Conservation (phyloP, 192 early-diverging fungal genomes). For the Backusella morwellensis region DNA sequence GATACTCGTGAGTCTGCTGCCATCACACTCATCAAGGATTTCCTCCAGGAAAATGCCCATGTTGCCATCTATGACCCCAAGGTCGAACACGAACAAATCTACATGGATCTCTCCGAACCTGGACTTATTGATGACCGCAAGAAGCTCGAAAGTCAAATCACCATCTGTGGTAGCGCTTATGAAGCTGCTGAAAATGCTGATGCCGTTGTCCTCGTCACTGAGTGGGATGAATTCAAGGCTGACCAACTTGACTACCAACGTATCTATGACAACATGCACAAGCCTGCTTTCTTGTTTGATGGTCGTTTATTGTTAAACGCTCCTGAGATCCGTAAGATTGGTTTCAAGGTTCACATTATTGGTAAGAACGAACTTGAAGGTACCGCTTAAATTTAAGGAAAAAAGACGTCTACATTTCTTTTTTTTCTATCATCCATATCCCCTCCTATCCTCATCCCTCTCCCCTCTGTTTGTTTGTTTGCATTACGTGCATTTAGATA, state of each 20-base stretch:
- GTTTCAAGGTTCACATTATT: slow-evolving; percentile 74
- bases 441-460: not conserved
- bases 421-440: not conserved
- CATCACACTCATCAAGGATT: slow-evolving; percentile 77
- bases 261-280: slow-evolving; percentile 71
- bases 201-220: slow-evolving; percentile 80
- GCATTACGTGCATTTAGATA: slow-evolving; percentile 1
- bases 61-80: slow-evolving; percentile 90
- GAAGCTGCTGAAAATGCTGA: slow-evolving; percentile 68
- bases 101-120: slow-evolving; percentile 59
- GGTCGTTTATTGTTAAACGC: slow-evolving; percentile 80
- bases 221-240: slow-evolving; percentile 91
- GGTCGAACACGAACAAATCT: slow-evolving; percentile 72
- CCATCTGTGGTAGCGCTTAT: slow-evolving; percentile 63
- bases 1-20: slow-evolving; percentile 93
- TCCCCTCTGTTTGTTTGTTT: slow-evolving; percentile 2
- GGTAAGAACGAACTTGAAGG: slow-evolving; percentile 54
- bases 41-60: slow-evolving; percentile 74
- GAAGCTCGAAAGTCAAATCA: slow-evolving; percentile 61
- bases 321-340: slow-evolving; percentile 64
- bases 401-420: not conserved
- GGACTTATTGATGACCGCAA: slow-evolving; percentile 48
- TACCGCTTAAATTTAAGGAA: slow-evolving; percentile 23
- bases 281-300: slow-evolving; percentile 89
- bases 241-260: slow-evolving; percentile 60